phyloP scores from a whole-genome alignment of 805 yeast species.

The Lachancea dasiensis region DNA sequence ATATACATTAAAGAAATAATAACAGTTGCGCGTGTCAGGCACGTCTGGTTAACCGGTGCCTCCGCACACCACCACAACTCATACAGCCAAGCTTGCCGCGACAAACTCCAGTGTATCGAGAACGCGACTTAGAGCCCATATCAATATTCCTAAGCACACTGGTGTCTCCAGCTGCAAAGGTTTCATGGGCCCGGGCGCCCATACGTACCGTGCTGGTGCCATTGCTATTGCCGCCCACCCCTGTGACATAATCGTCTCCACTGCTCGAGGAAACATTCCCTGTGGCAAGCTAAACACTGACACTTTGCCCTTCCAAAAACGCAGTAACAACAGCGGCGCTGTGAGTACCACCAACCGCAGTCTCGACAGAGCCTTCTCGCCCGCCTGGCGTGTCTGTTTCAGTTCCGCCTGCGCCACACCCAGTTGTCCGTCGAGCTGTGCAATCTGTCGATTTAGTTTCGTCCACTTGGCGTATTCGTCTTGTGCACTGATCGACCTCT shows the following conservation, averaged over 20 bases:
- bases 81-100: conserved; percentile 7
- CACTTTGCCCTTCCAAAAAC: conserved; percentile 31
- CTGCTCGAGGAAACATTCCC: conserved; percentile 26
- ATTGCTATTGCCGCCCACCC: conserved; percentile 29
- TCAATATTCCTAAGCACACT: conserved; percentile 33
- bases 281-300: conserved; percentile 27
- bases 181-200: conserved; percentile 6
- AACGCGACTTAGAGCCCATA: conserved; percentile 31
- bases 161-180: conserved; percentile 15
- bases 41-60: too few relatives aligned
- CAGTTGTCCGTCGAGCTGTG: conserved; percentile 49
- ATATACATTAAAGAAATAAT: too few relatives aligned
- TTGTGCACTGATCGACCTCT: conserved; percentile 69
- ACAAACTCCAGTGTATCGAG: conserved; percentile 27
- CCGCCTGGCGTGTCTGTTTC: conserved; percentile 7
- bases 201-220: conserved; percentile 22
- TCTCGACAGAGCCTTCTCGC: conserved; percentile 15
- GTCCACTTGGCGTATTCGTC: conserved; percentile 97
- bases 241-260: conserved; percentile 29
- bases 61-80: too few relatives aligned
- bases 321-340: conserved; percentile 28
- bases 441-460: conserved; percentile 69
- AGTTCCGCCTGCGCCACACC: conserved; percentile 38
- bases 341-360: conserved; percentile 25
- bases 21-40: too few relatives aligned